phyloP scores from a whole-genome alignment of 192 early-diverging fungal genomes.

The Martensiomyces pterosporus region DNA sequence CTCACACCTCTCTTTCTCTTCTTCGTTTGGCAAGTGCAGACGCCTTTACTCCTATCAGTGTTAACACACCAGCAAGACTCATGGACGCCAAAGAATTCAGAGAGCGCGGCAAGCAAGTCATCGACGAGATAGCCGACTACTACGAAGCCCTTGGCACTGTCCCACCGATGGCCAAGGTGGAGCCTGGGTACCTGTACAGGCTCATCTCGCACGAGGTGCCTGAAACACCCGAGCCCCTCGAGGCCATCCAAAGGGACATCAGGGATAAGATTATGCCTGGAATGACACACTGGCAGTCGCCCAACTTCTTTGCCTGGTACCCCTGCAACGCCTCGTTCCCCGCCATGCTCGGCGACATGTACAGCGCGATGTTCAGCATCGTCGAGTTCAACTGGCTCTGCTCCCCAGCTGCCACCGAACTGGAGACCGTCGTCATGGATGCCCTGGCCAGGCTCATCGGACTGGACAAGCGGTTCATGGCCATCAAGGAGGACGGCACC shows the following conservation, averaged over 20 bases:
- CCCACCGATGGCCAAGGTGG: slow-evolving; percentile 43
- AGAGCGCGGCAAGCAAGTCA: slow-evolving; percentile 42
- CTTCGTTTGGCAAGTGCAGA: slow-evolving; percentile 9
- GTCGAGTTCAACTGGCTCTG: slow-evolving; percentile 50
- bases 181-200: slow-evolving; percentile 51
- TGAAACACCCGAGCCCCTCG: slow-evolving; percentile 27
- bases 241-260: slow-evolving; percentile 33
- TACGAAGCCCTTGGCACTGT: slow-evolving; percentile 44
- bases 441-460: slow-evolving; percentile 53
- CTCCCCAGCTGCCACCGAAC: slow-evolving; percentile 54
- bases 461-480: slow-evolving; percentile 39
- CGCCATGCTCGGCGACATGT: slow-evolving; percentile 55
- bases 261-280: slow-evolving; percentile 10
- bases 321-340: slow-evolving; percentile 48
- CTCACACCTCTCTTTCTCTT: too few relatives aligned
- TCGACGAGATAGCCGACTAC: slow-evolving; percentile 54
- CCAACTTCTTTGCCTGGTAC: slow-evolving; percentile 56
- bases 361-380: slow-evolving; percentile 49
- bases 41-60: not conserved
- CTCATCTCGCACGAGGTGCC: slow-evolving; percentile 47
- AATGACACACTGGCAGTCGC: not conserved
- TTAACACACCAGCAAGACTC: too few relatives aligned
- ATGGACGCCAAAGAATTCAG: slow-evolving; percentile 49
- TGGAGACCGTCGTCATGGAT: slow-evolving; percentile 52
- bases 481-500: slow-evolving; percentile 7